These are phyloP conservation scores for Aureobasidium mangrovei DNA, from an alignment of 2,329 filamentous ascomycete species.

Conservation along the genomic window DNA sequence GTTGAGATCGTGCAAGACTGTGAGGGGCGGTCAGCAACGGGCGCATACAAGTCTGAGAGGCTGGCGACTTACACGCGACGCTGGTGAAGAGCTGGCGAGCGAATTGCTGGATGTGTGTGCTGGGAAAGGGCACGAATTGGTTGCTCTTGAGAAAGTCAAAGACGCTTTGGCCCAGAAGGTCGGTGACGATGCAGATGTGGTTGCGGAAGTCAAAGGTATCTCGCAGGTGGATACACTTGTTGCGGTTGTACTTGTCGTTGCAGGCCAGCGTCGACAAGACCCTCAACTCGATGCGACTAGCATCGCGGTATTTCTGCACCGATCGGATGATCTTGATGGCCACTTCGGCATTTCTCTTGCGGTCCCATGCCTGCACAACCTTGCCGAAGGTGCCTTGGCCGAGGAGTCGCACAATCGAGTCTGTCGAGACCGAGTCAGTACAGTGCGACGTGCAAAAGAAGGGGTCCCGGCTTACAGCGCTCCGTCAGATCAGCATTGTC, in stretches of 20 bases:
- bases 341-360: slow-evolving; percentile 66
- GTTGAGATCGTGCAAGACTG: slow-evolving; percentile 92
- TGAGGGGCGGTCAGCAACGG: slow-evolving; percentile 21
- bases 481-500: slow-evolving; percentile 80
- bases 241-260: slow-evolving; percentile 85
- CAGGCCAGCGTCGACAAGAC: slow-evolving; percentile 85
- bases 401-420: slow-evolving; percentile 79
- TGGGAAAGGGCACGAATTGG: slow-evolving; percentile 90
- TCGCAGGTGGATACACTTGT: slow-evolving; percentile 90
- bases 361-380: slow-evolving; percentile 86
- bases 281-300: slow-evolving; percentile 85
- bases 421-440: slow-evolving; percentile 37
- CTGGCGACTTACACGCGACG: slow-evolving; percentile 70
- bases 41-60: background rate
- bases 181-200: slow-evolving; percentile 82
- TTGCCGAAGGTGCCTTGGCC: slow-evolving; percentile 98
- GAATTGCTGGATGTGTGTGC: slow-evolving; percentile 96
- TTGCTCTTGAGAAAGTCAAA: slow-evolving; percentile 98
- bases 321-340: slow-evolving; percentile 98
- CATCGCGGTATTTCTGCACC: slow-evolving; percentile 96
- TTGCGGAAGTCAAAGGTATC: slow-evolving; percentile 97
- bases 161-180: slow-evolving; percentile 82
- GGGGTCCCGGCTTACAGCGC: slow-evolving; percentile 59
- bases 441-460: background rate
- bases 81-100: slow-evolving; percentile 95